Base-by-base conservation (phyloP, 345 rosid genomes). In the Gossypium ekmanianum region DNA sequence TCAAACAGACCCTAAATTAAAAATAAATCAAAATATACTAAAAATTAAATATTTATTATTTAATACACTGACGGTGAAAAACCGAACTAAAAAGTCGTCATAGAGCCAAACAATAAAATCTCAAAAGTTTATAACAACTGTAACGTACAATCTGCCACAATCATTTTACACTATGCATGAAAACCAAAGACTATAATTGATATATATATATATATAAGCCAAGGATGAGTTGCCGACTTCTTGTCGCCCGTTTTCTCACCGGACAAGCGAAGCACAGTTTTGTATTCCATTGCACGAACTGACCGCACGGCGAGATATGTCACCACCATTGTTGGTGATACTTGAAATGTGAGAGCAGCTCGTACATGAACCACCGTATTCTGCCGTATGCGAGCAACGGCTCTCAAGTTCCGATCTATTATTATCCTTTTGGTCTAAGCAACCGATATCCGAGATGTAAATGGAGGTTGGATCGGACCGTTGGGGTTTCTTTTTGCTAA, bases 181-280 rank as follows among this genome's bases (percentile, higher is more conserved):
- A 61, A 47, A 47, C 11, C 11, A 22, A 27, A 18, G 4, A 18
- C 20, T 45, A 34, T 3, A 54, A 8, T 3, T 65, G 9, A 48
- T 61, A 29, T 62, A 76, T 54, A 64, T 54, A 18, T 18, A 34
- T 5, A 52, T 52, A 52, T 16, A 71, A 88, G 92, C 90, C 90
- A 88, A 88, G 87, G 87, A 88, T 86, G 92, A 88, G 52, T 86
- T 86, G 88, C 87, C 88, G 22, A 57, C 27, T 57, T 54, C 51
- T 17, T 11, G 6, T 18, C 3, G 68, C 55, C 69, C 67, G 22
- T 9, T 44, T 76, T 44, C 22, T 81, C 79, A 82, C 87, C 76
- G 81, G 74, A 81, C 85, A 67, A 70, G 68, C 0, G 86, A 68
- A 20, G 84, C 68, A 29, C 79, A 76, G 73, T 71, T 78, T 67